A percentile compares a stretch with the other conserved stretches of the same genome.
Conservation (phyloP, 192 early-diverging fungal genomes). For the Rhizoclosmatium sp. region DNA sequence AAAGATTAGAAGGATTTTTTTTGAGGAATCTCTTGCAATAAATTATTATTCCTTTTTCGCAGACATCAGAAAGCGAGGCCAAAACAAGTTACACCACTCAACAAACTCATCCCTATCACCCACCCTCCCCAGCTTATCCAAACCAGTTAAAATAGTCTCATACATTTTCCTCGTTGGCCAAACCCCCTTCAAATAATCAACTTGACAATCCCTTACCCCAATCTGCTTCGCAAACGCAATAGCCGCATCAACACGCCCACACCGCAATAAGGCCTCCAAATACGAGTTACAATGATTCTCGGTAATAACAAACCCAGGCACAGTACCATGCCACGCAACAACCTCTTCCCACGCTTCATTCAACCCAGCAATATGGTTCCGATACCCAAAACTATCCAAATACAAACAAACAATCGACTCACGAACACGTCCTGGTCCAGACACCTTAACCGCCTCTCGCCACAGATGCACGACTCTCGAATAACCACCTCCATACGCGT, state of each 20-base stretch:
- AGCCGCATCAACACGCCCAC: neutral
- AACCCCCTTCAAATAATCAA: neutral
- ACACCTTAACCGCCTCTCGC: neutral
- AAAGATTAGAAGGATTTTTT: neutral
- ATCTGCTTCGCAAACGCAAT: slow-evolving; percentile 14
- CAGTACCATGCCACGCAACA: neutral
- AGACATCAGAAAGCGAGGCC: neutral
- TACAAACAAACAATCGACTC: slow-evolving; percentile 19
- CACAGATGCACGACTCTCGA: slow-evolving; percentile 17
- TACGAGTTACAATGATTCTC: slow-evolving; percentile 37
- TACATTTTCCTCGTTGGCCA: slow-evolving; percentile 27
- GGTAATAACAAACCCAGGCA: slow-evolving; percentile 7
- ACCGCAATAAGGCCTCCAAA: slow-evolving; percentile 21
- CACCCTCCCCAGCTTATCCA: neutral
- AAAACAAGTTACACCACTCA: slow-evolving; percentile 15
- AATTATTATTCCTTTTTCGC: neutral
- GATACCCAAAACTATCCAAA: slow-evolving; percentile 31
- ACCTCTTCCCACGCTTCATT: neutral
- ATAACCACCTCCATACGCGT: neutral
- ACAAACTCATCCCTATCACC: neutral
- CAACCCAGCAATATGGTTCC: neutral
- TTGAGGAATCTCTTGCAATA: neutral
- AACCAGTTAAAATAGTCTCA: neutral
- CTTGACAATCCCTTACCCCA: neutral
- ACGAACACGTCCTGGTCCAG: neutral